Conservation (phyloP, 441 rosid species). For the Populus trichocarpa region DNA sequence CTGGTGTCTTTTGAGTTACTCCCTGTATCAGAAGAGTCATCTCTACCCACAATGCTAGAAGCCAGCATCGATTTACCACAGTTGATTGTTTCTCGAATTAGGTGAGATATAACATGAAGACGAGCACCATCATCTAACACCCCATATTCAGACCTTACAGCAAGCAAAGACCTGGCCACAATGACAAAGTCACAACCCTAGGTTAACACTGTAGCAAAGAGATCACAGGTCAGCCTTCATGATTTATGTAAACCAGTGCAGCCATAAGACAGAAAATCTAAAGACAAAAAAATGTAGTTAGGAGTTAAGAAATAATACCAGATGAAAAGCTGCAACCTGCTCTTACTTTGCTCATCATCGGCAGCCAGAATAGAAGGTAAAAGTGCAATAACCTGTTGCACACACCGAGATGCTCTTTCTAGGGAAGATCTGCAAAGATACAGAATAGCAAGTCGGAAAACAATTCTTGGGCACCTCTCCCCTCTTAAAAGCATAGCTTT, state of each 20-base stretch:
- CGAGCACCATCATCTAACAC: constrained; percentile 91
- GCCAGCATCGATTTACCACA: constrained; percentile 92
- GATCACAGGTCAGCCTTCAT: constrained; percentile 5
- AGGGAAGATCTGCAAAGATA: constrained; percentile 86
- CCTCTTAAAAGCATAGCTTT: constrained; percentile 98
- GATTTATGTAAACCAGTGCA: background rate
- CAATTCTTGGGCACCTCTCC: constrained; percentile 92
- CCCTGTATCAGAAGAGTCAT: constrained; percentile 62
- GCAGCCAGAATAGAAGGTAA: constrained; percentile 73
- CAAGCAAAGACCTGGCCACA: constrained; percentile 74
- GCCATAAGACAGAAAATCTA: constrained; percentile 7
- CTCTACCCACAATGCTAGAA: constrained; percentile 68
- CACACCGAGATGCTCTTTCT: constrained; percentile 94
- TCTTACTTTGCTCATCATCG: constrained; percentile 96
- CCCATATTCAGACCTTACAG: constrained; percentile 79
- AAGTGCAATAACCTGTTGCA: constrained; percentile 79
- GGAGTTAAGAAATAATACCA: constrained; percentile 43
- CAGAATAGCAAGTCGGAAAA: constrained; percentile 78
- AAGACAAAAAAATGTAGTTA: constrained; percentile 4
- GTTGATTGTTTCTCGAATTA: constrained; percentile 88
- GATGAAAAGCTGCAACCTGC: constrained; percentile 89
- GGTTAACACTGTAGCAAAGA: constrained; percentile 10
- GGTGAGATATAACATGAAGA: constrained; percentile 87
- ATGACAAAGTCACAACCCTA: constrained; percentile 22
- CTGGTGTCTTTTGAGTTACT: constrained; percentile 67